A percentile compares a stretch with the other conserved stretches of the same genome.
Conservation (phyloP, 129 eudicot genomes). For the Kitagawia praeruptora region DNA sequence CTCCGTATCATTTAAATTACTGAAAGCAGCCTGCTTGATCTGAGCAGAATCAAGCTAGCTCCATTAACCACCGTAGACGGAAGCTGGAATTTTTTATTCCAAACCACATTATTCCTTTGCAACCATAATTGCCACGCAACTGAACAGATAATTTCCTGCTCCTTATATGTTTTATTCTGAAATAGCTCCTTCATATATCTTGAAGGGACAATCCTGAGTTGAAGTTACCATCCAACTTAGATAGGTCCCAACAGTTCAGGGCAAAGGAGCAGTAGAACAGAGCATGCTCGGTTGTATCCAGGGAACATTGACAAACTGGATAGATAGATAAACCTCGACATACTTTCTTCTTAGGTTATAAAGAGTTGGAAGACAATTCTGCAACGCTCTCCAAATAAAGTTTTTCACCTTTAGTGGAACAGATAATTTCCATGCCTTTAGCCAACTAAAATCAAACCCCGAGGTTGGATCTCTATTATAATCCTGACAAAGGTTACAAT, state of each 20-base stretch:
- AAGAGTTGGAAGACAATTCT: not conserved
- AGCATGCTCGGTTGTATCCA: not conserved
- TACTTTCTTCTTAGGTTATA: too few species aligned
- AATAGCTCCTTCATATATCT: too few species aligned
- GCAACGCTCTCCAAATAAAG: not conserved
- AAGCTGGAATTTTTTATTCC: not conserved
- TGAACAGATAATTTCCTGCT: not conserved
- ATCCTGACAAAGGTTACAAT: not conserved
- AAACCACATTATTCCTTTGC: not conserved
- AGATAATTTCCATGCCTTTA: not conserved
- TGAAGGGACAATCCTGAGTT: too few species aligned
- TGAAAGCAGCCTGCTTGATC: not conserved
- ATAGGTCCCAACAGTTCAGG: not conserved
- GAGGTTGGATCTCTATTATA: not conserved
- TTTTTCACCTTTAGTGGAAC: too few species aligned
- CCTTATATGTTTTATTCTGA: not conserved
- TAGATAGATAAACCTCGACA: not conserved
- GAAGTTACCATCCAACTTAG: too few species aligned
- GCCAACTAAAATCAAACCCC: not conserved
- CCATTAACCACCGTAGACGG: not conserved
- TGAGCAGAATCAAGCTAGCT: not conserved
- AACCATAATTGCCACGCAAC: not conserved
- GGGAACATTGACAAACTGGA: not conserved
- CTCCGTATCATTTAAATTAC: not conserved
- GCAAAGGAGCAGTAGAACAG: not conserved